Conservation (phyloP, 1,139 yeast genomes). For the Pneumocystis jirovecii region DNA sequence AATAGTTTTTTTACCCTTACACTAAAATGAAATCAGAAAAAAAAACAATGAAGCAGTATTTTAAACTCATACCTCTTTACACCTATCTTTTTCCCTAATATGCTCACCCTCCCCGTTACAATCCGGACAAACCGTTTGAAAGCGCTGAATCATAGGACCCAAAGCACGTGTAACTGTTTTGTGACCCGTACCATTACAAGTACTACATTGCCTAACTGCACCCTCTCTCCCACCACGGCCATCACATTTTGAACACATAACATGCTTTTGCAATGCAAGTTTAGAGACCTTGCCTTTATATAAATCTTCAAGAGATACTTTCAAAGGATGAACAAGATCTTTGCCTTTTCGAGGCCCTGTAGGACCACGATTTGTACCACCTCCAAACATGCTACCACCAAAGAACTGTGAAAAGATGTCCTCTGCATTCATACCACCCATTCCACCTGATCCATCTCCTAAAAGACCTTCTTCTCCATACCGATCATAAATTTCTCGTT, state of each 20-base stretch:
- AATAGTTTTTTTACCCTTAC: conserved; percentile 79
- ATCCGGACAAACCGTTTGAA: conserved; percentile 77
- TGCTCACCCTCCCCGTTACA: conserved; percentile 91
- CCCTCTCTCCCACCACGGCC: conserved; percentile 96
- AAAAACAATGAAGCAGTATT: background rate
- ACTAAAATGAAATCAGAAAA: conserved; percentile 20
- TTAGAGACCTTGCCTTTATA: conserved; percentile 92
- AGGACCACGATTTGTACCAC: conserved; percentile 51
- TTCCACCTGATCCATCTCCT: conserved; percentile 67
- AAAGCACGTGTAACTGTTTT: conserved; percentile 90
- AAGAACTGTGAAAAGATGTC: conserved; percentile 90
- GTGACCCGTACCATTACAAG: conserved; percentile 84
- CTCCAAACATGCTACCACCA: conserved; percentile 43
- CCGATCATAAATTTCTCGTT: conserved; percentile 76
- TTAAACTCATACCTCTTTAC: conserved; percentile 31
- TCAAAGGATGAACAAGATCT: conserved; percentile 79
- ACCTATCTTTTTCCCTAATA: conserved; percentile 74
- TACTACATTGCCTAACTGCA: conserved; percentile 69
- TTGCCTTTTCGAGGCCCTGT: conserved; percentile 69
- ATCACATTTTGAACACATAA: conserved; percentile 73
- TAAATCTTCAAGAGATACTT: conserved; percentile 78
- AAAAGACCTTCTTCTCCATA: conserved; percentile 86
- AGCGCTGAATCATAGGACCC: conserved; percentile 98
- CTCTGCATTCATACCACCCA: conserved; percentile 52
- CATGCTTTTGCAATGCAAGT: conserved; percentile 83